Conservation (phyloP, 306 rosid genomes). For the Quercus engelmannii region DNA sequence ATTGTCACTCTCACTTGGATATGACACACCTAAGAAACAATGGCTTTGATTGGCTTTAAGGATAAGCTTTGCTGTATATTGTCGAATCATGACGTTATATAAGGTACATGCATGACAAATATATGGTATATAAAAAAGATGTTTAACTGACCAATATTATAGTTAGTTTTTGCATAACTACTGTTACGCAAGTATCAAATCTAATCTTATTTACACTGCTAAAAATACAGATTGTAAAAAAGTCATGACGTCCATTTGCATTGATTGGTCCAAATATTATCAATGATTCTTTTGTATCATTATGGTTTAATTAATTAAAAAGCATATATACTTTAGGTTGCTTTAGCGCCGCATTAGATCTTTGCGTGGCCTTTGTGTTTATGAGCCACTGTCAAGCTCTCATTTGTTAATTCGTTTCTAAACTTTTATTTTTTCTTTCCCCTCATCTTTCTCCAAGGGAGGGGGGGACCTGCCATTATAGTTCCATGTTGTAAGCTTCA, state of each 20-base stretch:
- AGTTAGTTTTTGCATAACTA: slow-evolving; percentile 1
- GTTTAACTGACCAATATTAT: slow-evolving; percentile 10
- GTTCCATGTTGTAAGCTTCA: slow-evolving; percentile 15
- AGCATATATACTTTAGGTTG: slow-evolving; percentile 76
- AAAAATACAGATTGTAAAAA: slow-evolving; percentile 18
- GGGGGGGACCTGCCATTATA: slow-evolving; percentile 35
- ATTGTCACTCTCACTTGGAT: no score
- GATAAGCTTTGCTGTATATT: slow-evolving; percentile 16
- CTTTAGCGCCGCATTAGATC: slow-evolving; percentile 66
- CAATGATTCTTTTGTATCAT: slow-evolving; percentile 39
- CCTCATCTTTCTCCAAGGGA: slow-evolving; percentile 30
- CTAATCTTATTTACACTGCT: neutral
- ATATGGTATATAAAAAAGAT: neutral
- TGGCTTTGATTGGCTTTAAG: slow-evolving; percentile 1
- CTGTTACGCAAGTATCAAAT: slow-evolving; percentile 11
- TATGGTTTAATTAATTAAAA: slow-evolving; percentile 35
- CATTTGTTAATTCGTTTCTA: slow-evolving; percentile 34
- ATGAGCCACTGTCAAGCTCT: slow-evolving; percentile 29
- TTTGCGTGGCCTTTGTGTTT: slow-evolving; percentile 31
- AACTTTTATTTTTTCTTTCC: slow-evolving; percentile 13
- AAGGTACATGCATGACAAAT: neutral
- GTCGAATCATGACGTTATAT: slow-evolving; percentile 24
- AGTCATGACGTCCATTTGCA: slow-evolving; percentile 41
- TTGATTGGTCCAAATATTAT: slow-evolving; percentile 23
- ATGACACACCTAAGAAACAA: no score